Evolutionary conservation across 192 early-diverging fungal species (phyloP).

Genomic region (Funneliformis geosporum): DNA sequence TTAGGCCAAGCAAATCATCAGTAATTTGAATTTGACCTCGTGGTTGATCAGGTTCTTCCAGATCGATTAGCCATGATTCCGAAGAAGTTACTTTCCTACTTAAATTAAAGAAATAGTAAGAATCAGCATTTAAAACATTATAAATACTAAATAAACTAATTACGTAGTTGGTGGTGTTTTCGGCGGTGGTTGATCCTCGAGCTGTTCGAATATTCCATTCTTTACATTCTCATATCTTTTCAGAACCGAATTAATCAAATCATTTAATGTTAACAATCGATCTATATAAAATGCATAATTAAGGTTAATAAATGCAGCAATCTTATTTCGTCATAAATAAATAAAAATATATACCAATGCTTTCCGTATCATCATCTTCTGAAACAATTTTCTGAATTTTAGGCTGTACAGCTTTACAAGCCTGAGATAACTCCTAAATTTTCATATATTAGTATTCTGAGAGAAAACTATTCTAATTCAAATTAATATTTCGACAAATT

Average conservation of each 20-base stretch:
- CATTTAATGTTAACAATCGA: slow-evolving; percentile 68
- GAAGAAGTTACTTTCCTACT: neutral
- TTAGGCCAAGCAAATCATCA: neutral
- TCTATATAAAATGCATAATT: slow-evolving; percentile 39
- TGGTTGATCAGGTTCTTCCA: neutral
- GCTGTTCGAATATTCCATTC: slow-evolving; percentile 44
- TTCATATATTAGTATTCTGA: neutral
- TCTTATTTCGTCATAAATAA: neutral
- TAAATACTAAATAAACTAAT: neutral
- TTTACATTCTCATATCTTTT: slow-evolving; percentile 65
- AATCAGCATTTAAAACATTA: neutral
- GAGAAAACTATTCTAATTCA: too few species aligned
- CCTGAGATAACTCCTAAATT: slow-evolving; percentile 62
- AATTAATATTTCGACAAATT: too few species aligned
- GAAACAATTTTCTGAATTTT: slow-evolving; percentile 75
- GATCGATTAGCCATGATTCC: slow-evolving; percentile 8
- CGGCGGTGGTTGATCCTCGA: neutral
- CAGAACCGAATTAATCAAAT: slow-evolving; percentile 77
- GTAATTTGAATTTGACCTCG: slow-evolving; percentile 1
- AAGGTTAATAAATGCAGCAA: neutral
- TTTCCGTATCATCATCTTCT: slow-evolving; percentile 72
- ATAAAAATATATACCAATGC: slow-evolving; percentile 60
- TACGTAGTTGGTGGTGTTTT: slow-evolving; percentile 3
- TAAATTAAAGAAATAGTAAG: neutral
- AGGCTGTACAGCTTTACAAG: slow-evolving; percentile 69